Conservation (phyloP, 768 basidiomycete species). For the Suillus plorans region DNA sequence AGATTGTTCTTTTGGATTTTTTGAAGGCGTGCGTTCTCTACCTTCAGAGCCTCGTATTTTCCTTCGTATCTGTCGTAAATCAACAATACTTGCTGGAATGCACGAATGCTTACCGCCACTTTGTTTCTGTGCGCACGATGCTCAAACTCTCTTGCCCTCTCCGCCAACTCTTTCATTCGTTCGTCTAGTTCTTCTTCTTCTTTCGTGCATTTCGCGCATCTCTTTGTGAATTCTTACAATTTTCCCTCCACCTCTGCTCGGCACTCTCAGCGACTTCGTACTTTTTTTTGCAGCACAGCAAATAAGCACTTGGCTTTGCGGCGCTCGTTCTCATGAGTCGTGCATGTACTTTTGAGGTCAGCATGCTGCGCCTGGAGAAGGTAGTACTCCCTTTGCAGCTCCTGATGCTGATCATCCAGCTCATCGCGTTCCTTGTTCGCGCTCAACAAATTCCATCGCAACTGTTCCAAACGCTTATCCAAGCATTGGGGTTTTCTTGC, state of each 20-base stretch:
- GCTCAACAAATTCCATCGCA: neutral
- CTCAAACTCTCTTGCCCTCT: slow-evolving; percentile 25
- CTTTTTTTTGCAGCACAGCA: neutral
- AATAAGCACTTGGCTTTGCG: neutral
- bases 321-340: neutral
- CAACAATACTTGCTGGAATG: neutral
- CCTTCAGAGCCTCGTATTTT: slow-evolving; percentile 24
- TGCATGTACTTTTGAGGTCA: neutral
- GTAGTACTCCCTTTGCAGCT: slow-evolving; percentile 15
- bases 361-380: slow-evolving; percentile 16
- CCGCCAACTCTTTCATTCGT: neutral
- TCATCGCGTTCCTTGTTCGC: neutral
- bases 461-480: neutral
- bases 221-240: neutral
- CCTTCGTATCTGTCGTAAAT: slow-evolving; percentile 22
- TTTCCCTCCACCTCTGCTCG: neutral
- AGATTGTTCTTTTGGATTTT: slow-evolving; percentile 23
- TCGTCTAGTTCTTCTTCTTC: neutral
- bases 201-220: neutral
- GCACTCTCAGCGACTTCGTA: neutral
- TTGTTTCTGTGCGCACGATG: slow-evolving; percentile 20
- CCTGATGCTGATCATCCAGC: slow-evolving; percentile 6
- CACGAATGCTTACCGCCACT: slow-evolving; percentile 18
- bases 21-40: slow-evolving; percentile 11
- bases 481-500: slow-evolving; percentile 5